Evolutionary conservation across 441 rosid species (phyloP).

Genomic region (Eruca vesicaria): DNA sequence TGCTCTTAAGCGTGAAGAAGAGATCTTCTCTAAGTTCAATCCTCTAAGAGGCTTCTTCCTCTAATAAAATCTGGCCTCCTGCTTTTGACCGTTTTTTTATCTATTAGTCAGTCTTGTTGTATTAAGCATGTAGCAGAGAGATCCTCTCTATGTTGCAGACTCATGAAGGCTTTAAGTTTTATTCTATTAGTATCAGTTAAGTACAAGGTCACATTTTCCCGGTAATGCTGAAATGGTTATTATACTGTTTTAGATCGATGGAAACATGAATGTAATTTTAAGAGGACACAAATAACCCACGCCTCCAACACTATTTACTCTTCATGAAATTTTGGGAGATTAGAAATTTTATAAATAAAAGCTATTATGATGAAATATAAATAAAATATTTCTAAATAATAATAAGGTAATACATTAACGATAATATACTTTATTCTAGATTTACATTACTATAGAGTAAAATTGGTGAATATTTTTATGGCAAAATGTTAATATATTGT

Average conservation of each 20-base stretch:
- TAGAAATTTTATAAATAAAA: too few relatives aligned
- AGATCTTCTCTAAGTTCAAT: constrained; percentile 56
- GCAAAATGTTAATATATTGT: too few relatives aligned
- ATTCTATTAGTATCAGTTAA: neutral
- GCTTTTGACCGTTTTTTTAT: neutral
- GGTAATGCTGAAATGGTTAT: neutral
- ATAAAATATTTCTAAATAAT: too few relatives aligned
- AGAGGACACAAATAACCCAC: neutral
- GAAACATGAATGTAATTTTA: too few relatives aligned
- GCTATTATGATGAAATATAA: too few relatives aligned
- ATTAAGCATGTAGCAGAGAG: neutral
- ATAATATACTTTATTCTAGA: too few relatives aligned
- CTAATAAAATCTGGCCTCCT: constrained; percentile 5
- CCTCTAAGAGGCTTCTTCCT: constrained; percentile 55
- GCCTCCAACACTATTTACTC: neutral
- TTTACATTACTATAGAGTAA: too few relatives aligned
- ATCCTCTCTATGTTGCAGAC: neutral
- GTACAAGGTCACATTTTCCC: neutral
- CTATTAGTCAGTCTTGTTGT: constrained; percentile 5
- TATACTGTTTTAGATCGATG: too few relatives aligned
- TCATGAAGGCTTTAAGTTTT: neutral
- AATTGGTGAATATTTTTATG: too few relatives aligned
- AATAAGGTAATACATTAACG: too few relatives aligned
- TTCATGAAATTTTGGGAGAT: too few relatives aligned
- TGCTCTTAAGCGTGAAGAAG: constrained; percentile 52